Percentiles rank a stretch among this genome's conserved stretches.
Evolutionary conservation across 78 protist species (phyloP).

Genomic region (Polysphondylium violaceum): DNA sequence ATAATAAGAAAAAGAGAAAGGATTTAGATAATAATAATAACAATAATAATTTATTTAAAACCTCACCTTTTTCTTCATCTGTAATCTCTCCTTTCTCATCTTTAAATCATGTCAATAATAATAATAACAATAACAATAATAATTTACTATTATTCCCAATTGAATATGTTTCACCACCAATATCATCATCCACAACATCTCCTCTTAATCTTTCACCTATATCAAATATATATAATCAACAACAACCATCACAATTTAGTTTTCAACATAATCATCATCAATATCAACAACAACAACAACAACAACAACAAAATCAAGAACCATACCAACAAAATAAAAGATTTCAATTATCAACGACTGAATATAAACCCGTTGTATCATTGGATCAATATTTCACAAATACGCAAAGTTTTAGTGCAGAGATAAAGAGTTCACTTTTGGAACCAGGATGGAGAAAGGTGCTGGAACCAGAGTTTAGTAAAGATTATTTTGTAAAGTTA

Average conservation of each 20-base stretch:
- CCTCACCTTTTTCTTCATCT: too few relatives aligned
- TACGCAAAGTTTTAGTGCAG: constrained; percentile 1
- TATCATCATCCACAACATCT: neutral
- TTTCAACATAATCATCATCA: constrained; percentile 2
- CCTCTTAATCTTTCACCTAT: neutral
- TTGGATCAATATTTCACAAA: neutral
- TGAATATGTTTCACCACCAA: neutral
- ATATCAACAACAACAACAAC: neutral
- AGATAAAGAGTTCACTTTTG: constrained; percentile 25
- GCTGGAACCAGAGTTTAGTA: constrained; percentile 29
- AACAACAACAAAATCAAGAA: neutral
- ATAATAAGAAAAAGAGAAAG: too few relatives aligned
- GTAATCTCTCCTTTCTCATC: too few relatives aligned
- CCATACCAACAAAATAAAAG: too few relatives aligned
- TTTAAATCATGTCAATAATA: too few relatives aligned
- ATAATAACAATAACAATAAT: too few relatives aligned
- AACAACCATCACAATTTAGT: too few relatives aligned
- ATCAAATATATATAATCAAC: neutral
- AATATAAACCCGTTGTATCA: constrained; percentile 7
- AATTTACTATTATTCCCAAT: neutral
- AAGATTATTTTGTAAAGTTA: constrained; percentile 31
- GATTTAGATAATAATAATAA: too few relatives aligned
- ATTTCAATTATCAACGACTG: neutral
- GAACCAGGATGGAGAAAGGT: constrained; percentile 30
- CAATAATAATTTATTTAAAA: too few relatives aligned